phyloP scores from a whole-genome alignment of 108 stramenopile genomes.

The Nitzschia sp. region DNA sequence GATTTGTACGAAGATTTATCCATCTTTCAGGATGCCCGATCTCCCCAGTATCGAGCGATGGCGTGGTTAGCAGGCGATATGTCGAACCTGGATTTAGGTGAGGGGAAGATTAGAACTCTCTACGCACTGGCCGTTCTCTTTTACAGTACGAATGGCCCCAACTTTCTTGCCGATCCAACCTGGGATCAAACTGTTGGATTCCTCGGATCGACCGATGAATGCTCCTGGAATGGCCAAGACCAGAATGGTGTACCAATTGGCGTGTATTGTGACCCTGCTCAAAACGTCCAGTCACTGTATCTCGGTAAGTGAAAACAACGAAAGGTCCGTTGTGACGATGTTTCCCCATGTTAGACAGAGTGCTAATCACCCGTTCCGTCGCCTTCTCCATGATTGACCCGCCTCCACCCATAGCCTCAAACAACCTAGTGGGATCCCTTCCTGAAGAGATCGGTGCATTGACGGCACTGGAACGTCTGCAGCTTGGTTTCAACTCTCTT shows the following conservation, averaged over 20 bases:
- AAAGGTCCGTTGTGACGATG: no score
- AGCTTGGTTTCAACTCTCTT: not conserved
- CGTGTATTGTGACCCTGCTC: not conserved
- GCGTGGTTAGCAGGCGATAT: not conserved
- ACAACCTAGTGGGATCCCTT: conserved; percentile 17
- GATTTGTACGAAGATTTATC: not conserved
- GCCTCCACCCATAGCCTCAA: not conserved
- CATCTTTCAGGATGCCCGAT: not conserved
- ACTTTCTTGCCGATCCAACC: not conserved
- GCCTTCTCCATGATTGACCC: not conserved
- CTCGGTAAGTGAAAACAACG: not conserved
- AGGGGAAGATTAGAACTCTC: not conserved
- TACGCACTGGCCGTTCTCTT: conserved; percentile 42
- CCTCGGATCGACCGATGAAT: not conserved
- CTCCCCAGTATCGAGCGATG: conserved; percentile 1
- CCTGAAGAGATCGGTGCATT: conserved; percentile 17
- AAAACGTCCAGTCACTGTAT: not conserved
- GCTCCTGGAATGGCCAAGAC: not conserved
- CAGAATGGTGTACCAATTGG: not conserved
- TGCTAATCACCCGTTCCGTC: not conserved
- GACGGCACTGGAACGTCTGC: not conserved
- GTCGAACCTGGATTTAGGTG: not conserved
- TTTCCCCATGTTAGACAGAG: no score
- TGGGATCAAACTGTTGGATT: not conserved
- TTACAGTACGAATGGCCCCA: conserved; percentile 21